Percentiles rank a stretch among this genome's conserved stretches.
These are phyloP conservation scores for Syncephalastrum contaminatum DNA, from an alignment of 371 early-diverging fungal species.

Conservation along the genomic window DNA sequence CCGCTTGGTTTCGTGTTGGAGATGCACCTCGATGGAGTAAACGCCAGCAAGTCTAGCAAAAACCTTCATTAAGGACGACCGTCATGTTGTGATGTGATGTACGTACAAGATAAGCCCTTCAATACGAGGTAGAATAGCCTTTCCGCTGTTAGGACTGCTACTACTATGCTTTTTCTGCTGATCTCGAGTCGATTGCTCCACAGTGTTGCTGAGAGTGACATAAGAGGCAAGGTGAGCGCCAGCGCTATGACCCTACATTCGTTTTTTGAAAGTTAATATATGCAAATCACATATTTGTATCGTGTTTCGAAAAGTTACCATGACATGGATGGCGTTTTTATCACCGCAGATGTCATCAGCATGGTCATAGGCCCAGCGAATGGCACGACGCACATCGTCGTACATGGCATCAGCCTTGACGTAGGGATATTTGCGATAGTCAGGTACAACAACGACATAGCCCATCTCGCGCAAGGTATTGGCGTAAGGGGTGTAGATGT, in stretches of 20 bases:
- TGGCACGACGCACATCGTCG: conserved; percentile 59
- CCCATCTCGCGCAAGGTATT: conserved; percentile 63
- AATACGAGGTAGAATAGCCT: conserved; percentile 41
- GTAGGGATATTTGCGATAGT: conserved; percentile 69
- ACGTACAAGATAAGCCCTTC: conserved; percentile 57
- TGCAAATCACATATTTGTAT: background rate
- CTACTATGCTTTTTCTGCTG: too few relatives aligned
- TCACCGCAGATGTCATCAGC: conserved; percentile 52
- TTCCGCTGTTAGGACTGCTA: too few relatives aligned
- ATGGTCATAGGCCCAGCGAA: conserved; percentile 61
- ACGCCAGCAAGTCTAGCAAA: conserved; percentile 53
- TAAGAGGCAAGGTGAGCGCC: conserved; percentile 50
- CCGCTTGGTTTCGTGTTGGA: conserved; percentile 56
- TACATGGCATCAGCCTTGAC: conserved; percentile 61
- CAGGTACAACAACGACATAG: conserved; percentile 73
- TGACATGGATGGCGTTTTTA: conserved; percentile 50
- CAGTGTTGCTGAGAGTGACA: conserved; percentile 22
- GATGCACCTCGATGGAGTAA: conserved; percentile 66
- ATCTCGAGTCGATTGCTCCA: too few relatives aligned
- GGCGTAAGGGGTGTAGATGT: conserved; percentile 64
- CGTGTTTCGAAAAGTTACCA: conserved; percentile 38
- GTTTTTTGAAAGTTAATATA: background rate
- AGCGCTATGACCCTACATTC: conserved; percentile 53
- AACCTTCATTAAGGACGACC: background rate
- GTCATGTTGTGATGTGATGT: background rate